Percentiles rank a stretch among this genome's conserved stretches.
Evolutionary conservation across 1,284 basidiomycete species (phyloP).

Genomic region (Austroboletus rostrupii): DNA sequence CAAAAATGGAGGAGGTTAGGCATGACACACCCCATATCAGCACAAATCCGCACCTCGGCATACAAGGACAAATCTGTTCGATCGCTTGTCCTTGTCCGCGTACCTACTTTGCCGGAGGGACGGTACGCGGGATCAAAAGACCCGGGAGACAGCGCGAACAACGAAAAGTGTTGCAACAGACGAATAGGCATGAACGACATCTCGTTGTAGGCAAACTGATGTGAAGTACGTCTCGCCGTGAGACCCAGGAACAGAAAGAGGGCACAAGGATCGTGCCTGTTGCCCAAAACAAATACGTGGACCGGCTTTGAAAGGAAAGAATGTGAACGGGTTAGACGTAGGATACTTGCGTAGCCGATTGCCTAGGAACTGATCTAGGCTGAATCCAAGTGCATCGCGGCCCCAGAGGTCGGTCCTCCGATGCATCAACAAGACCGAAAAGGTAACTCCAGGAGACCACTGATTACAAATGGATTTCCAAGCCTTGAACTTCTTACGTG

Average conservation of each 20-base stretch:
- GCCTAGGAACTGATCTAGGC: slow-evolving; percentile 50
- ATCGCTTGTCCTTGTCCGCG: slow-evolving; percentile 37
- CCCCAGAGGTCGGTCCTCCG: slow-evolving; percentile 64
- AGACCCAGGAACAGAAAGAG: neutral
- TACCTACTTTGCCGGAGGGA: slow-evolving; percentile 47
- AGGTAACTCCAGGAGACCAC: slow-evolving; percentile 35
- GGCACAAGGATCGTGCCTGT: slow-evolving; percentile 17
- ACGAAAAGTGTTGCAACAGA: slow-evolving; percentile 54
- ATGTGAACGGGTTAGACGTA: slow-evolving; percentile 32
- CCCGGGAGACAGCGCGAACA: slow-evolving; percentile 43
- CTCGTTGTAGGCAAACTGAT: slow-evolving; percentile 68
- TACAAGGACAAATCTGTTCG: slow-evolving; percentile 52
- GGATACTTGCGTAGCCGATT: slow-evolving; percentile 29
- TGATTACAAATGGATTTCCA: neutral
- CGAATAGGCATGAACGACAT: slow-evolving; percentile 63
- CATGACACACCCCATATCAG: neutral
- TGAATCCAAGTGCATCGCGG: slow-evolving; percentile 48
- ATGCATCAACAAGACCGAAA: slow-evolving; percentile 61
- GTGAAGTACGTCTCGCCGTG: neutral
- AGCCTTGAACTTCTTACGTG: slow-evolving; percentile 32
- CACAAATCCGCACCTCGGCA: slow-evolving; percentile 25
- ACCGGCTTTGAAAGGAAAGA: slow-evolving; percentile 35
- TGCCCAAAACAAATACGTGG: slow-evolving; percentile 47
- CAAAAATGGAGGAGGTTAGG: neutral
- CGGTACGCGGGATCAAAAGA: slow-evolving; percentile 41